Percentiles rank a stretch among this genome's conserved stretches.
Evolutionary conservation across 352 stramenopile genomes (phyloP).

Genomic region (Globisporangium orthogonon): DNA sequence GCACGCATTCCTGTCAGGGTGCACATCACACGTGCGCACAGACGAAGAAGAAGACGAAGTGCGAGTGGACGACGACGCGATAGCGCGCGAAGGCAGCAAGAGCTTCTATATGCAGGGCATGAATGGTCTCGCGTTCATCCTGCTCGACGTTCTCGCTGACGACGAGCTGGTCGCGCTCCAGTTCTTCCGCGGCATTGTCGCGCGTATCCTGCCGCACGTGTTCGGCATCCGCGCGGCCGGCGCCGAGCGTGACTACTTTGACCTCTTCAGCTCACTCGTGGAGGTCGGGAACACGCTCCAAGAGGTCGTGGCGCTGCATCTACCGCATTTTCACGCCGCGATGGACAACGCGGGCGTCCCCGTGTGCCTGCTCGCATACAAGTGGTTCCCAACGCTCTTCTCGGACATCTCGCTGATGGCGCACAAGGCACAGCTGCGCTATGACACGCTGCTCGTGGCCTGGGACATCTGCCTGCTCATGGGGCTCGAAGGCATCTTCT

Average conservation of each 20-base stretch:
- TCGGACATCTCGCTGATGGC: conserved; percentile 76
- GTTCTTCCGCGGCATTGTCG: conserved; percentile 59
- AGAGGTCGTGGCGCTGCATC: conserved; percentile 60
- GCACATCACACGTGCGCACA: conserved; percentile 34
- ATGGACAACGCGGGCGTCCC: conserved; percentile 57
- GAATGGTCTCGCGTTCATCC: conserved; percentile 77
- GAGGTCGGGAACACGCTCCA: conserved; percentile 69
- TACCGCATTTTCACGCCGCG: conserved; percentile 49
- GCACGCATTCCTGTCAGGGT: conserved; percentile 64
- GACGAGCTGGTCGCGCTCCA: conserved; percentile 46
- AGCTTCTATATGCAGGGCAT: conserved; percentile 85
- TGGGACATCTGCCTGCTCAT: conserved; percentile 81
- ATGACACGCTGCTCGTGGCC: conserved; percentile 65
- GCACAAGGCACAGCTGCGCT: conserved; percentile 65
- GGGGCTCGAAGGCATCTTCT: conserved; percentile 78
- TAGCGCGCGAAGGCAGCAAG: conserved; percentile 12
- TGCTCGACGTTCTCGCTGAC: conserved; percentile 55
- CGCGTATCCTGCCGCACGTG: conserved; percentile 65
- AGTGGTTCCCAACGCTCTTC: conserved; percentile 86
- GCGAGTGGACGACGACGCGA: conserved; percentile 7
- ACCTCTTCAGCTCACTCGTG: conserved; percentile 64
- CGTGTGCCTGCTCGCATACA: conserved; percentile 80
- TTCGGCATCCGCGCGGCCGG: conserved; percentile 53
- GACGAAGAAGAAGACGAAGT: conserved; percentile 8
- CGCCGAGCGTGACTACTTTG: conserved; percentile 41